Evolutionary conservation across 1,284 basidiomycete species (phyloP), one percentile per base, ranked within the genome.

Genomic region (Cerrena zonata): DNA sequence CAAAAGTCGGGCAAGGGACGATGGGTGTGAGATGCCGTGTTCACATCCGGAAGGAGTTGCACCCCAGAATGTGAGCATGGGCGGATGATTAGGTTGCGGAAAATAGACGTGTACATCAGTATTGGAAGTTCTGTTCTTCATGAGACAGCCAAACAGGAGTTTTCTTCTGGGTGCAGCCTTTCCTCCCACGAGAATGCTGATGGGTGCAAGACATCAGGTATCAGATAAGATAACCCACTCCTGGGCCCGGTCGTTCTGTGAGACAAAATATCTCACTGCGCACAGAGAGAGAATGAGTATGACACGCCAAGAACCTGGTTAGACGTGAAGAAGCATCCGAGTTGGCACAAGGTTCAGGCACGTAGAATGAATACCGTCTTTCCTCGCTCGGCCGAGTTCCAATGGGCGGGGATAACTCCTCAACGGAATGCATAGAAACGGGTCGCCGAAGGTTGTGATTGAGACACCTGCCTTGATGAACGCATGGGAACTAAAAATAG

Each of bases 221-320:
- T 42, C 41, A 4, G 41, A 42, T 42, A 42, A 42, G 41, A 42
- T 42, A 42, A 42, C 13, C n/a, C 41, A 24, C 22, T 13, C 41
- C 22, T 7, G 7, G 30, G 30, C 7, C 15, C 30, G 15, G 7
- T 34, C 30, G 15, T 34, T 34, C 30, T 34, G 30, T 34, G 30
- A 34, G 30, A 34, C 7, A 7, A 34, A n/a, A n/a, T n/a, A n/a
- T n/a, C n/a, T n/a, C n/a, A n/a, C n/a, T n/a, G n/a, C n/a, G n/a
- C n/a, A n/a, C n/a, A n/a, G n/a, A n/a, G n/a, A n/a, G n/a, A 34
- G 30, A 7, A 34, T 15, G 7, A 7, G 30, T 7, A 34, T 7
- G 30, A 34, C 30, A 34, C 30, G 30, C 30, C 30, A 34, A 34
- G 30, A 15, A 34, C 7, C 7, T 7, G 7, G 30, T 7, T 34